These are phyloP conservation scores for Agrocybe chaxingu DNA, from an alignment of 768 basidiomycete genomes.

Conservation along the genomic window DNA sequence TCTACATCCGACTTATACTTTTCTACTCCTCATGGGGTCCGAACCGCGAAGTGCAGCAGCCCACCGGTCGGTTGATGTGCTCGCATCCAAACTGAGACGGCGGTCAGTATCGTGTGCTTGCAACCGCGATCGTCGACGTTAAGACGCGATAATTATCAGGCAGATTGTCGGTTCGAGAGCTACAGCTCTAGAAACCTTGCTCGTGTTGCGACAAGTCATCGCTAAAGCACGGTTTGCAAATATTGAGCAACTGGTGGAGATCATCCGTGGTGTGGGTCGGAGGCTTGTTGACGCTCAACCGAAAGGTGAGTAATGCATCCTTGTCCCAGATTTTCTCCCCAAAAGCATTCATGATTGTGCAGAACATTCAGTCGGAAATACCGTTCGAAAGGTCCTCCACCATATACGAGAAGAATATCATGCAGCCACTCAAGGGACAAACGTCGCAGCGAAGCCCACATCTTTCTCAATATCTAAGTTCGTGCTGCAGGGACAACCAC, in stretches of 20 bases:
- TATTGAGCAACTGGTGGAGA: conserved; percentile 78
- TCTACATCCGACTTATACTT: background rate
- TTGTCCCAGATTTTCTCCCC: conserved; percentile 7
- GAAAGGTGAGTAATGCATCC: conserved; percentile 60
- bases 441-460: conserved; percentile 28
- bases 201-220: conserved; percentile 86
- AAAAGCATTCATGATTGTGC: conserved; percentile 7
- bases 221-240: conserved; percentile 82
- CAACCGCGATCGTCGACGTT: conserved; percentile 6
- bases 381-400: conserved; percentile 87
- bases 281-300: conserved; percentile 88
- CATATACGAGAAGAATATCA: conserved; percentile 95
- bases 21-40: conserved; percentile 36
- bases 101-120: conserved; percentile 46
- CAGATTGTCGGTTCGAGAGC: conserved; percentile 90
- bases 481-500: conserved; percentile 75
- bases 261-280: conserved; percentile 77
- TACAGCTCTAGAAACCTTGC: conserved; percentile 85
- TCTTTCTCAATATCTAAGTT: conserved; percentile 79
- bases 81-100: conserved; percentile 68
- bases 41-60: conserved; percentile 34
- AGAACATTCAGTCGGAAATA: conserved; percentile 97
- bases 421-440: conserved; percentile 59
- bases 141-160: conserved; percentile 37
- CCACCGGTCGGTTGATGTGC: conserved; percentile 61